Conservation (phyloP, 2,329 filamentous ascomycete species). For the Colletotrichum noveboracense region DNA sequence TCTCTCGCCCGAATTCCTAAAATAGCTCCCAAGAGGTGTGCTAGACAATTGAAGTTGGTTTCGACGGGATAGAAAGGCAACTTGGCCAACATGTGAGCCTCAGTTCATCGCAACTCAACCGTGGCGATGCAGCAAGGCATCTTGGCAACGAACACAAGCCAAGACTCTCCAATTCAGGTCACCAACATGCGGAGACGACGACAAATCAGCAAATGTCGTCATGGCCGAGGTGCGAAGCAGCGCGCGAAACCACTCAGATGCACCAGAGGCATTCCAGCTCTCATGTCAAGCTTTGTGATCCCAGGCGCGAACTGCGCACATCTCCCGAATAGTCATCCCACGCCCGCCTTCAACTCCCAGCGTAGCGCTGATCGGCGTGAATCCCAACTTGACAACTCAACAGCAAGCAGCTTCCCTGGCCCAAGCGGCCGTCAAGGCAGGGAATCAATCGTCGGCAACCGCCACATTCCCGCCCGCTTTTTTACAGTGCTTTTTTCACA, state of each 20-base stretch:
- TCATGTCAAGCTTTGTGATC: slow-evolving; percentile 6
- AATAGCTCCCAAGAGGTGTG: not conserved
- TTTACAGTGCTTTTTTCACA: not conserved
- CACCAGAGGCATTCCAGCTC: not conserved
- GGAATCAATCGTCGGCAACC: not conserved
- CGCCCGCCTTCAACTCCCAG: not conserved
- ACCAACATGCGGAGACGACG: not conserved
- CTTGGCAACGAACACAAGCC: not conserved
- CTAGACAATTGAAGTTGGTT: not conserved
- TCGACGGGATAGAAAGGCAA: not conserved
- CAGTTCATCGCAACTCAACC: not conserved
- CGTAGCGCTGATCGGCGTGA: not conserved
- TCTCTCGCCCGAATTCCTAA: not conserved
- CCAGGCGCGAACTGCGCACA: not conserved
- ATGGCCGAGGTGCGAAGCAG: not conserved
- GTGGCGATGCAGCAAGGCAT: not conserved
- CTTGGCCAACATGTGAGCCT: not conserved
- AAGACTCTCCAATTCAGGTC: not conserved
- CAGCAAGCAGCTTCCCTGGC: not conserved
- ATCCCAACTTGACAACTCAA: not conserved
- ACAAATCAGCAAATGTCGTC: not conserved
- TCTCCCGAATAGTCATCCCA: not conserved
- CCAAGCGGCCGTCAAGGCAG: not conserved
- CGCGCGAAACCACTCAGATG: not conserved
- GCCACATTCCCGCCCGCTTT: not conserved